phyloP scores from a whole-genome alignment of 23 red algal genomes.

The Gracilaria gracilis region DNA sequence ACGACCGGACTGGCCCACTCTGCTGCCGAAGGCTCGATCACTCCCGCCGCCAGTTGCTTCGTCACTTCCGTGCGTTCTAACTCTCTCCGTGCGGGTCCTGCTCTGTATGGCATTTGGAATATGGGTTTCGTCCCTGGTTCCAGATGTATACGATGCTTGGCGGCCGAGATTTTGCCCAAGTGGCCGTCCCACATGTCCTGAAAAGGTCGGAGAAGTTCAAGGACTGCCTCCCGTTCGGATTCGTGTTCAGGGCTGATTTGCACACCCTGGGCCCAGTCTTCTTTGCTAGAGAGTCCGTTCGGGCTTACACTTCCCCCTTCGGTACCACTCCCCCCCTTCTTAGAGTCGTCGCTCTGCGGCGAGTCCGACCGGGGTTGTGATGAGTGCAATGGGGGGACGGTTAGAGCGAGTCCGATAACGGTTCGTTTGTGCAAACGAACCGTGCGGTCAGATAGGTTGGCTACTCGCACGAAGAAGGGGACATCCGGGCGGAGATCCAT shows the following conservation, averaged over 20 bases:
- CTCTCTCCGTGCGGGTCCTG: not conserved
- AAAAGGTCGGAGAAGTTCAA: too few relatives aligned
- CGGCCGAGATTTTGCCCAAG: not conserved
- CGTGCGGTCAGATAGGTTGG: not conserved
- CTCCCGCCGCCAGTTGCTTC: not conserved
- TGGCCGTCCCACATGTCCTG: not conserved
- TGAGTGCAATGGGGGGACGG: not conserved
- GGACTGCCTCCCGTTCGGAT: not conserved
- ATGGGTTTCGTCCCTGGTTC: not conserved
- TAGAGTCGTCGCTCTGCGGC: not conserved
- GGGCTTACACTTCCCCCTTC: not conserved
- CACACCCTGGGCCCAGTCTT: not conserved
- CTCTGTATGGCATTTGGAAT: not conserved
- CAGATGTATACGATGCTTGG: slow-evolving; percentile 40
- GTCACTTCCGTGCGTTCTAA: slow-evolving; percentile 6
- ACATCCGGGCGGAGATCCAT: slow-evolving; percentile 35
- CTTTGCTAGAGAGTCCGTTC: too few relatives aligned
- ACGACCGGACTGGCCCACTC: slow-evolving; percentile 44
- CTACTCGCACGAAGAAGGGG: slow-evolving; percentile 21
- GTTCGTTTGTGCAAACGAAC: slow-evolving; percentile 30
- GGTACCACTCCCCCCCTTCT: not conserved
- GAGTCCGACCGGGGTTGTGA: not conserved
- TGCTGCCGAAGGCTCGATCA: not conserved
- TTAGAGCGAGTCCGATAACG: not conserved
- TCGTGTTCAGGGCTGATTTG: not conserved